phyloP scores from a whole-genome alignment of 768 basidiomycete species.

The Exsudoporus frostii region DNA sequence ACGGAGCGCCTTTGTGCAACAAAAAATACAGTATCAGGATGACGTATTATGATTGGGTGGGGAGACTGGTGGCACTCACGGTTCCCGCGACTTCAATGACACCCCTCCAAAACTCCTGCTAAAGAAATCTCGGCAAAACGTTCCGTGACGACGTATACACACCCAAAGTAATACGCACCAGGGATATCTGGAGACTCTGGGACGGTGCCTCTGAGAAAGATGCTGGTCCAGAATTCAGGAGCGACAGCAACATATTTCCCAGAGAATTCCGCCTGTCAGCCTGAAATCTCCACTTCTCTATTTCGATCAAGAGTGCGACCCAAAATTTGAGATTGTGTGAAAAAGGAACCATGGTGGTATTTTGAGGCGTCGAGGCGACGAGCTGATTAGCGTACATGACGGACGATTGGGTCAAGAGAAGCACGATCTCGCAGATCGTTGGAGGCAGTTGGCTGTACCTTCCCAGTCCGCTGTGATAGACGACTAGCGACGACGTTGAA shows the following conservation, averaged over 20 bases:
- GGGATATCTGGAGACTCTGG: not conserved
- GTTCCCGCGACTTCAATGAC: not conserved
- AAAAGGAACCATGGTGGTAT: not conserved
- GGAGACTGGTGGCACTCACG: too few species aligned
- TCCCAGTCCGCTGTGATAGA: constrained; percentile 1
- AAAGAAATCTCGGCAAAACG: not conserved
- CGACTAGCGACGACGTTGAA: not conserved
- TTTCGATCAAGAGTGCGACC: not conserved
- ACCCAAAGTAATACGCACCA: not conserved
- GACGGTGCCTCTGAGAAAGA: not conserved
- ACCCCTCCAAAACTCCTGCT: not conserved
- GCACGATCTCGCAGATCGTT: constrained; percentile 4
- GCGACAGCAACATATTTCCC: constrained; percentile 1
- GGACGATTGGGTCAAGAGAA: not conserved
- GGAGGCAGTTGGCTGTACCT: not conserved
- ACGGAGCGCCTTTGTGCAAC: not conserved
- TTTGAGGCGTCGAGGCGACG: not conserved
- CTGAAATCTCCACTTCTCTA: constrained; percentile 1
- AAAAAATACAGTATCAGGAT: not conserved
- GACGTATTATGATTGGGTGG: too few species aligned
- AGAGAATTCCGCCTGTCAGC: not conserved
- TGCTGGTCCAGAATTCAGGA: not conserved
- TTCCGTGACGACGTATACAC: too few species aligned
- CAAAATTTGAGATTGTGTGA: constrained; percentile 2
- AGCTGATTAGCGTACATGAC: not conserved